Base-by-base conservation (phyloP, 1,139 yeast species). In the Sugiyamaella paludigena region DNA sequence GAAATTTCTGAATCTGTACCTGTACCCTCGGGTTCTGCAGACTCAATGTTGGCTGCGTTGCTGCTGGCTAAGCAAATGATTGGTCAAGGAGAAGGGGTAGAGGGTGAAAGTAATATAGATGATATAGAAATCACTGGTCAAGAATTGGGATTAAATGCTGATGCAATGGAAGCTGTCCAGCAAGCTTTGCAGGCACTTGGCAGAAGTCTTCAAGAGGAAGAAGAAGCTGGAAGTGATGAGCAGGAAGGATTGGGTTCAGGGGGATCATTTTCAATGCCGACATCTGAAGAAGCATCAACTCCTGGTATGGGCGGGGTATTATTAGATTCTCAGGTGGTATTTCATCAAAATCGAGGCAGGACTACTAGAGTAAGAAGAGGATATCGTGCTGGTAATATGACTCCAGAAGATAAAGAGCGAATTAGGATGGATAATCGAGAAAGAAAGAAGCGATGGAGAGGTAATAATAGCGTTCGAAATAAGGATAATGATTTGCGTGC, bases 401-500 rank as follows among this genome's bases (percentile, higher is more conserved):
- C 64, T 29, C 57, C 70, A 53, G 72, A 70, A 43, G 72, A 69
- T 28, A 79, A 78, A 52, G 94, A 86, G 56, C 76, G 81, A 55
- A 73, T 80, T 8, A 70, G 87, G 37, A 64, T 79, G 27, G 95
- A 84, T 49, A 89, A 89, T 60, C 75, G 96, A 44, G 92, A 86
- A 54, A 76, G 98, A 35, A 92, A 92, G 70, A 84, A 89, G 70
- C 80, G 81, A 58, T 92, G 98, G 98, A 79, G 98, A 62, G 92
- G 83, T 54, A 83, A 81, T 33, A 89, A 91, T 64, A 78, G 79
- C 12, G 85, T 84, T 54, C 76, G 94, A 55, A 91, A 91, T 64
- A 84, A 87, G 68, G 96, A 88, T 64, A 85, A 87, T 59, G 98
- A 91, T 64, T 70, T 91, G 51, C 76, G 95, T 47, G 80, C 87